Evolutionary conservation across 2,329 filamentous ascomycete species (phyloP), one percentile per base, ranked within the genome.

Genomic region (Trichophyton verrucosum): DNA sequence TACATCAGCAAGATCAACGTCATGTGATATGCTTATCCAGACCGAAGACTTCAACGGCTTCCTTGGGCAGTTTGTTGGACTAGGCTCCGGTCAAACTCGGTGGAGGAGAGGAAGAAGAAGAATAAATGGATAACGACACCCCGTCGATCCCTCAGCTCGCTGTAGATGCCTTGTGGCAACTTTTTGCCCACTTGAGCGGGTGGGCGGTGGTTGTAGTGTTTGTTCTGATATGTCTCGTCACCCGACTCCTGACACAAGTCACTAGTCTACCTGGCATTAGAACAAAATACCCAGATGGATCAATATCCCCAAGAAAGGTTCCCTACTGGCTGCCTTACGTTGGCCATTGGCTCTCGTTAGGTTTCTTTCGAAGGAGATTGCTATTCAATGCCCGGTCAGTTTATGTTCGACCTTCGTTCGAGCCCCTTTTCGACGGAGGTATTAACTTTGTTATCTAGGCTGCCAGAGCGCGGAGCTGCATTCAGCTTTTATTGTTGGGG

Each of bases 241-340:
- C 74, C 8, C 74, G 76, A 51, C 65, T 75, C 47, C 65, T 71
- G 57, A 74, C 70, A 3, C 75, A 71, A 9, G 38, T 76, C 13
- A 70, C 68, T 47, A 72, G 70, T 58, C 64, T 44, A 15, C 36
- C 55, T 6, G 24, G 64, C n/a, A 66, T 66, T 30, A 65, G 63
- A 57, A 61, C 58, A 20, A 60, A 59, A 38, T 63, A 65, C 53
- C 56, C 66, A n/a, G 66, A 66, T n/a, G 64, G 67, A 40, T 59
- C 69, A 46, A 68, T 68, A 64, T 71, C 71, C 60, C 75, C 81
- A 62, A 78, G 78, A 68, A 70, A 76, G 61, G 65, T 80, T 22
- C 81, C 82, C 30, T 86, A 86, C 70, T 86, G 81, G 80, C 69
- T 86, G 6, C 83, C 83, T 1, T 74, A 80, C 58, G 40, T 85